Percentiles rank a stretch among this genome's conserved stretches.
phyloP scores from a whole-genome alignment of 371 early-diverging fungal genomes.

The Catenaria anguillulae region DNA sequence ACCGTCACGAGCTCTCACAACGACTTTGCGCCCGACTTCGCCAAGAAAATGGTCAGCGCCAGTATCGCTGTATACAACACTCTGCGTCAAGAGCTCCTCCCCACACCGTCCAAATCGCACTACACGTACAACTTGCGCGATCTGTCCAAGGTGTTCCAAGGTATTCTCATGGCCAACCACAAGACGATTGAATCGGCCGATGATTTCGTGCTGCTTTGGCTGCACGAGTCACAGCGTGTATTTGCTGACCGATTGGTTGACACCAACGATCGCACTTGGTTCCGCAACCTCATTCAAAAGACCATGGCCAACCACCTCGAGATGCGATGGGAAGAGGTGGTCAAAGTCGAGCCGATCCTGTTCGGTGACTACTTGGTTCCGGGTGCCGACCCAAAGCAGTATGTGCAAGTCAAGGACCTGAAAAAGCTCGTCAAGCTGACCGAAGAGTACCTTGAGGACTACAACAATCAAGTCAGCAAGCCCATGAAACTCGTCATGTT shows the following conservation, averaged over 20 bases:
- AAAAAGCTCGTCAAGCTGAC: conserved; percentile 30
- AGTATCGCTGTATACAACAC: conserved; percentile 37
- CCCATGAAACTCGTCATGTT: conserved; percentile 44
- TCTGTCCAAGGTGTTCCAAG: conserved; percentile 39
- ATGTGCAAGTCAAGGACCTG: conserved; percentile 34
- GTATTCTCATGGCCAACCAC: conserved; percentile 28
- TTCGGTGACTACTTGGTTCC: conserved; percentile 32
- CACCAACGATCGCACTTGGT: conserved; percentile 33
- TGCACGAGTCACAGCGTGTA: conserved; percentile 37
- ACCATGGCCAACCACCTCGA: conserved; percentile 22
- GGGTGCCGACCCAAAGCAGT: conserved; percentile 32
- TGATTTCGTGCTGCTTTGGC: conserved; percentile 33
- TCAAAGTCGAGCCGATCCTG: conserved; percentile 20
- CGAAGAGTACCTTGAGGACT: conserved; percentile 43
- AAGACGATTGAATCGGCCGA: conserved; percentile 25
- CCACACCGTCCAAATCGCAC: conserved; percentile 42
- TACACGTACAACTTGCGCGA: conserved; percentile 46
- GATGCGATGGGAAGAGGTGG: conserved; percentile 29
- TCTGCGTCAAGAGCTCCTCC: conserved; percentile 34
- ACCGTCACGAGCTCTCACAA: conserved; percentile 17
- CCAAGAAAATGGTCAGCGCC: conserved; percentile 23
- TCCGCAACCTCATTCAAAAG: conserved; percentile 11
- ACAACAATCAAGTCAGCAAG: conserved; percentile 32
- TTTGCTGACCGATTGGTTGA: conserved; percentile 42
- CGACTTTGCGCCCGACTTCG: conserved; percentile 9